Evolutionary conservation across 2,329 filamentous ascomycete genomes (phyloP).

Genomic region (Sporothrix globosa): DNA sequence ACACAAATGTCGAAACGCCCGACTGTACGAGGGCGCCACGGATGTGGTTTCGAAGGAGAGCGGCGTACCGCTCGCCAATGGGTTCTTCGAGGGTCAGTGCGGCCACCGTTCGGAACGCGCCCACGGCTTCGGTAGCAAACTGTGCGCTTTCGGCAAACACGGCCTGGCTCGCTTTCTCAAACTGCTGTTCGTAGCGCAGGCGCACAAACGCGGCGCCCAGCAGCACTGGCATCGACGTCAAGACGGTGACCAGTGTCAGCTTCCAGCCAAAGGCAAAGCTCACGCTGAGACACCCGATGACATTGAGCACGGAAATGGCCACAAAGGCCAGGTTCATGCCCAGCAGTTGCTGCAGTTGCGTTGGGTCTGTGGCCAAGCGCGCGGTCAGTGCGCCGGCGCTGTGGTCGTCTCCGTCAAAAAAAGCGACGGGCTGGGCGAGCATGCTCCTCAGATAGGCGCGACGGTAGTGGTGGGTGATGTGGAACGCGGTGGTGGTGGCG

Average conservation of each 20-base stretch:
- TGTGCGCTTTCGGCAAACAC: slow-evolving; percentile 73
- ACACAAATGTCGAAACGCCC: slow-evolving; percentile 64
- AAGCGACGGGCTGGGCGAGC: slow-evolving; percentile 61
- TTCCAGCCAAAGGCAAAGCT: slow-evolving; percentile 78
- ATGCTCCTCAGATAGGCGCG: slow-evolving; percentile 64
- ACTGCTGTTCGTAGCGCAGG: slow-evolving; percentile 61
- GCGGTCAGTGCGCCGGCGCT: slow-evolving; percentile 64
- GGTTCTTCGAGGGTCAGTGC: slow-evolving; percentile 70
- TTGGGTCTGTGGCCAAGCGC: slow-evolving; percentile 59
- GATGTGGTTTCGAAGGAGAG: slow-evolving; percentile 63
- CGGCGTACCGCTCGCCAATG: slow-evolving; percentile 64
- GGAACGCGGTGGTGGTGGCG: slow-evolving; percentile 33
- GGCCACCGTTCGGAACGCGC: slow-evolving; percentile 72
- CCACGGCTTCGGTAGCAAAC: slow-evolving; percentile 74
- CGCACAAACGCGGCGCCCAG: slow-evolving; percentile 55
- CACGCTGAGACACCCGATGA: slow-evolving; percentile 67
- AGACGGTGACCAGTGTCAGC: slow-evolving; percentile 67
- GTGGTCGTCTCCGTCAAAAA: slow-evolving; percentile 64
- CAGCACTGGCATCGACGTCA: slow-evolving; percentile 58
- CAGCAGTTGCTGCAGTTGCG: slow-evolving; percentile 64
- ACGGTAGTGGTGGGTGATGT: slow-evolving; percentile 58
- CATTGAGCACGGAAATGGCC: slow-evolving; percentile 64
- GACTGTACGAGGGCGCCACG: slow-evolving; percentile 62
- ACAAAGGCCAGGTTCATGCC: slow-evolving; percentile 66
- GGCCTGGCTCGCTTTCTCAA: slow-evolving; percentile 68